Percentiles rank a stretch among this genome's conserved stretches.
phyloP scores from a whole-genome alignment of 768 basidiomycete genomes.

The Agaricus subrufescens region DNA sequence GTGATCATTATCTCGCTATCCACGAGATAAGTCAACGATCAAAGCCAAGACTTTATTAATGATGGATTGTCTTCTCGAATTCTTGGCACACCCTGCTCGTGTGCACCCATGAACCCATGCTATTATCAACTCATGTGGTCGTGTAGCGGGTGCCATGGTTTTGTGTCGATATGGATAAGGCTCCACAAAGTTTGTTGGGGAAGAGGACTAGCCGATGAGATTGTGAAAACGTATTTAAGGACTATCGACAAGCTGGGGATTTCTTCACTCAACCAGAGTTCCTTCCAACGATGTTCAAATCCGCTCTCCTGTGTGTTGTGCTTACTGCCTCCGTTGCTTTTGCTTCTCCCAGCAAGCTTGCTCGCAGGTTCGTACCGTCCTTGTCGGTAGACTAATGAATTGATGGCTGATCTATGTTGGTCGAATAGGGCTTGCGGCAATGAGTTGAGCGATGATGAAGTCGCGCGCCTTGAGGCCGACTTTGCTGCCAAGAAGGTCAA shows the following conservation, averaged over 20 bases:
- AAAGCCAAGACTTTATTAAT: neutral
- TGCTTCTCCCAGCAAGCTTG: conserved; percentile 21
- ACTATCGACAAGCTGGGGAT: neutral
- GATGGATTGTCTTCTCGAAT: neutral
- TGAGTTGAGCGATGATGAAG: conserved; percentile 27
- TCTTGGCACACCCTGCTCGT: neutral
- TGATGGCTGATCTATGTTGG: conserved; percentile 1
- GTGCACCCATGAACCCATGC: neutral
- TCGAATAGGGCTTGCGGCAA: conserved; percentile 31
- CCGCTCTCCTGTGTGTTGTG: conserved; percentile 20
- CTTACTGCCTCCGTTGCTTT: conserved; percentile 23
- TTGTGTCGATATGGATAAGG: neutral
- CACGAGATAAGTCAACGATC: neutral
- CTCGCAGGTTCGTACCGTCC: neutral
- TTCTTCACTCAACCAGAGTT: neutral
- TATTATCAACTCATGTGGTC: neutral
- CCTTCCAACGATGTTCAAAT: conserved; percentile 19
- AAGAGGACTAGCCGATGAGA: neutral
- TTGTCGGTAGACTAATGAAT: too few relatives aligned
- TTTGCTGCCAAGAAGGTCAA: conserved; percentile 34
- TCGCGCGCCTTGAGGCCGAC: conserved; percentile 33
- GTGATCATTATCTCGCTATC: neutral
- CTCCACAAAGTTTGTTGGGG: neutral
- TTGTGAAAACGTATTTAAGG: neutral
- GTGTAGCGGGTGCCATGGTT: neutral